Conservation (phyloP, 164 flowering plant genomes). For the Vitis vinifera region ASM3070453v1 NC_081808.1:3632001-3632500, state of each 20-base stretch:
- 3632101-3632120: neutral
- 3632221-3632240: neutral
- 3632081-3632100: slow-evolving; percentile 2
- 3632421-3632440: no score
- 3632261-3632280: neutral
- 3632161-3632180: slow-evolving; percentile 3
- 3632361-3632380: no score
- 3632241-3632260: neutral
- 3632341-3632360: no score
- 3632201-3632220: neutral
- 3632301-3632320: no score
- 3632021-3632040: slow-evolving; percentile 26
- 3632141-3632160: slow-evolving; percentile 2
- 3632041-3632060: slow-evolving; percentile 24
- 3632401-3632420: no score
- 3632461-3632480: no score
- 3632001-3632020: slow-evolving; percentile 23
- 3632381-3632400: no score
- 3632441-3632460: no score
- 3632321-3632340: no score
- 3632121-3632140: slow-evolving; percentile 6
- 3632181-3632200: slow-evolving; percentile 11
- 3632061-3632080: slow-evolving; percentile 4
- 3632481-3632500: no score
- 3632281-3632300: no score